A percentile compares a stretch with the other conserved stretches of the same genome.
These are phyloP conservation scores for Lathyrus sativus DNA, from an alignment of 306 rosid species.

Conservation along the genomic window DNA sequence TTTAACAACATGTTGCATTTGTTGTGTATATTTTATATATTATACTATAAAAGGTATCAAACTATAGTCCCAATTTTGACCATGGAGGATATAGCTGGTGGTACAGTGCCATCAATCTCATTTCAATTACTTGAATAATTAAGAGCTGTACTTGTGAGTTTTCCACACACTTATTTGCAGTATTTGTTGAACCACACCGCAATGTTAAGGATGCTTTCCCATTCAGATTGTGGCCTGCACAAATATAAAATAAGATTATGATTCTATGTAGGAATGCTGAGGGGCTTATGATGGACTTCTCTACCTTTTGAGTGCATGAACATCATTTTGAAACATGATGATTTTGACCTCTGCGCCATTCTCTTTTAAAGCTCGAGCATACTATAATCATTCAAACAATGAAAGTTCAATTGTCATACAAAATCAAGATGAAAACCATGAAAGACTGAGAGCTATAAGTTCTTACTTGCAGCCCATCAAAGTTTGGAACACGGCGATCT, in stretches of 20 bases:
- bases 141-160: not conserved
- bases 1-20: not conserved
- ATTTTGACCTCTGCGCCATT: slow-evolving; percentile 66
- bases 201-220: slow-evolving; percentile 73
- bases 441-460: not conserved
- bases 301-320: slow-evolving; percentile 72
- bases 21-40: not conserved
- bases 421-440: not conserved
- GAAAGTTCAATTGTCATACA: not conserved
- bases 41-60: not conserved
- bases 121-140: not conserved
- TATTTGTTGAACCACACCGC: slow-evolving; percentile 79
- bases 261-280: not conserved
- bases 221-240: slow-evolving; percentile 79
- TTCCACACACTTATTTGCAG: slow-evolving; percentile 40
- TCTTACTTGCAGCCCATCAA: slow-evolving; percentile 71
- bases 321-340: slow-evolving; percentile 72
- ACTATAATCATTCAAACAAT: slow-evolving; percentile 47
- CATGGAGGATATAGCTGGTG: not conserved
- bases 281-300: slow-evolving; percentile 2
- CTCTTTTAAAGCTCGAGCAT: slow-evolving; percentile 70
- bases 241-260: slow-evolving; percentile 20
- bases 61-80: not conserved
- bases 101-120: not conserved
- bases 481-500: slow-evolving; percentile 74